Percentiles rank a stretch among this genome's conserved stretches.
Conservation (phyloP, 106 monocot species). For the Amphibolis antarctica region DNA sequence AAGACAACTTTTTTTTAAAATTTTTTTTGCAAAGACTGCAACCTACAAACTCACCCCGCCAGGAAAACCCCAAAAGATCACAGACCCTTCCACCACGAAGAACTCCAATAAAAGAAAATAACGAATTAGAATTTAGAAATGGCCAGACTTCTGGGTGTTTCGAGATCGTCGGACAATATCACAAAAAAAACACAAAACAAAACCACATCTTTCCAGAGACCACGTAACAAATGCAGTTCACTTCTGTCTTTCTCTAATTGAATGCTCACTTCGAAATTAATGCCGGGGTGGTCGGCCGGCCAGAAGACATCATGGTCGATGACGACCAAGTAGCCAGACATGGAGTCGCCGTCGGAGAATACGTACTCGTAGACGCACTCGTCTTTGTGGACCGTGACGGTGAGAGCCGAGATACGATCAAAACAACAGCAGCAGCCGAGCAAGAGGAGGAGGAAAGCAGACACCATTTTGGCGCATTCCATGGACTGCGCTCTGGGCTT, state of each 20-base stretch:
- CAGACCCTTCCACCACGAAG: too few species aligned
- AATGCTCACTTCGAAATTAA: slow-evolving; percentile 50
- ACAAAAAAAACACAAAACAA: neutral
- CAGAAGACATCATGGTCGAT: slow-evolving; percentile 76
- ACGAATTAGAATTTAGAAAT: too few species aligned
- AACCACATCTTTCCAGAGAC: neutral
- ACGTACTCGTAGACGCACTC: slow-evolving; percentile 91
- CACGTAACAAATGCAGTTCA: too few species aligned
- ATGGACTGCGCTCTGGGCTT: too few species aligned
- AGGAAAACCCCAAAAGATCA: too few species aligned
- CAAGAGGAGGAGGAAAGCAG: too few species aligned
- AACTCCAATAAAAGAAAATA: too few species aligned
- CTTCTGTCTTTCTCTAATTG: too few species aligned
- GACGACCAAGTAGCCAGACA: slow-evolving; percentile 83
- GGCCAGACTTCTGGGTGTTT: too few species aligned
- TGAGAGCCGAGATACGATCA: slow-evolving; percentile 23
- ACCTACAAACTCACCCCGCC: neutral
- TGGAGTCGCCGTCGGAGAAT: slow-evolving; percentile 55
- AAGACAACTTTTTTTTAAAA: neutral
- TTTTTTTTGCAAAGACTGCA: neutral
- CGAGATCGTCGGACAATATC: neutral
- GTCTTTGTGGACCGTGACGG: slow-evolving; percentile 47
- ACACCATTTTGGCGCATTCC: too few species aligned
- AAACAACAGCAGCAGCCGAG: neutral
- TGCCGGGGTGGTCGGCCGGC: slow-evolving; percentile 59